Evolutionary conservation across 2,329 filamentous ascomycete genomes (phyloP), one percentile per base, ranked within the genome.

Genomic region (Fusarium sp.): DNA sequence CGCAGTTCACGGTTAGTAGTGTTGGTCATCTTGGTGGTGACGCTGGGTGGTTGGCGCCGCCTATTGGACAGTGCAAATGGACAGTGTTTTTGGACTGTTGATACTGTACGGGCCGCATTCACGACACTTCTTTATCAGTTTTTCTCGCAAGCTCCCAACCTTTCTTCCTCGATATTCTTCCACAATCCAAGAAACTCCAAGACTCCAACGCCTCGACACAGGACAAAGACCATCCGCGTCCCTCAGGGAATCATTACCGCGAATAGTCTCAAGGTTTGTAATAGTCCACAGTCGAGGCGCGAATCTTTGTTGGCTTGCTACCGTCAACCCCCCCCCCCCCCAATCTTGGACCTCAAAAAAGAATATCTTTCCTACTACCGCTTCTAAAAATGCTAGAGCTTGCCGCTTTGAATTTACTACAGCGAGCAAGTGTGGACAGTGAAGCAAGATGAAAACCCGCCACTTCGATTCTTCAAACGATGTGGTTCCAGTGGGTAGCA

Each of bases 371-470:
- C 67, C 62, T 65, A 55, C 62, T 65, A 55, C 70, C 79, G 88
- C 89, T 91, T 91, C 88, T 83, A 88, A 85, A 85, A 84, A 85
- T 89, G 89, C 89, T 91, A 91, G 89, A 91, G 88, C 89, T 90
- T 90, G 87, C 85, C 89, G 88, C 84, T 84, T 86, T 81, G 83
- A 80, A 79, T 77, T 79, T 80, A 77, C 84, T 82, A 90, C 85
- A 86, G 85, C 88, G 89, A 81, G 86, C 87, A 89, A 89, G 89
- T 91, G 89, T 91, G 89, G 89, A 91, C 89, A 90, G 83, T 90
- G 89, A 91, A 91, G 89, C 89, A 85, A 91, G 76, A 91, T 83
- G 67, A 83, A 88, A 84, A 84, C 75, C 77, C 69, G 74, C 69
- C 74, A 66, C 62, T 67, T 75, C 75, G 72, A 70, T 62, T 72